These are phyloP conservation scores for Adansonia rubrostipa DNA, from an alignment of 441 rosid species.

Conservation along the genomic window DNA sequence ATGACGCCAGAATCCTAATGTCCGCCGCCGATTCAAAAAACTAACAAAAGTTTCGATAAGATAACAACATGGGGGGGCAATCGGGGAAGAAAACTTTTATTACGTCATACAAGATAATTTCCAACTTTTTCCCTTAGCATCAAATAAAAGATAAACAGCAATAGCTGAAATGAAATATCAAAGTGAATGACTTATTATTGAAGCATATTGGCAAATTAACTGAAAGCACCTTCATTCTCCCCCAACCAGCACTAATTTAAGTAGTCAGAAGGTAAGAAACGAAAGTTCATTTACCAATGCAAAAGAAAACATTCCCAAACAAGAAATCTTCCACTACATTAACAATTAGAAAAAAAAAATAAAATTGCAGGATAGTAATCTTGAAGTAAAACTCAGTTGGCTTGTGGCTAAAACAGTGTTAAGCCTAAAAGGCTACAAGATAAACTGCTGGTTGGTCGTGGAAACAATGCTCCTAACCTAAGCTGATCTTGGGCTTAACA, in stretches of 20 bases:
- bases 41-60: not conserved
- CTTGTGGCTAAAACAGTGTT: not conserved
- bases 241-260: conserved; percentile 17
- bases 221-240: conserved; percentile 5
- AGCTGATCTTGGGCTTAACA: too few species aligned
- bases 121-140: not conserved
- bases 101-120: not conserved
- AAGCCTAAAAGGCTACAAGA: not conserved
- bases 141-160: not conserved
- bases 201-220: not conserved
- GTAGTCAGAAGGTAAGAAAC: not conserved
- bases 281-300: not conserved
- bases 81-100: not conserved
- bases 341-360: not conserved
- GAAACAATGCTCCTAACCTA: not conserved
- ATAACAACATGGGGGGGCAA: not conserved
- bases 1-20: not conserved
- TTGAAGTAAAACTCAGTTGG: not conserved
- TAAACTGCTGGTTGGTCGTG: not conserved
- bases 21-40: conserved; percentile 8
- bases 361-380: not conserved
- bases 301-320: not conserved
- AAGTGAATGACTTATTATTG: not conserved
- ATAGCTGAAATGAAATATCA: not conserved
- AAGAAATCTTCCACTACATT: not conserved